Percentiles rank a stretch among this genome's conserved stretches.
phyloP scores from a whole-genome alignment of 352 stramenopile genomes.

The Globisporangium solare region DNA sequence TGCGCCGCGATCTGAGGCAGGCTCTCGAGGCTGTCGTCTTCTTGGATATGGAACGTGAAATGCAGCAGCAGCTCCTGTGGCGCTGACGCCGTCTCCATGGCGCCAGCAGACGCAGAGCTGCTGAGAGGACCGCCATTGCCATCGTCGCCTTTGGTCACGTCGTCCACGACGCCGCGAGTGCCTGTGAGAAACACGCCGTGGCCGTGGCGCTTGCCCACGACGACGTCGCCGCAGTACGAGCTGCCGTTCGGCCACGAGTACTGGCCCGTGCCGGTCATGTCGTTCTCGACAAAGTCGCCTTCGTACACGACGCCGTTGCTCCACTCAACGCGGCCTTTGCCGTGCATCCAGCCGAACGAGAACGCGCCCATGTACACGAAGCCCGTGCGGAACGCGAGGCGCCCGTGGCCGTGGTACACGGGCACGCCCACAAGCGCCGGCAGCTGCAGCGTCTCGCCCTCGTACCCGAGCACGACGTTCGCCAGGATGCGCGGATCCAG shows the following conservation, averaged over 20 bases:
- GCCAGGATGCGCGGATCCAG: conserved; percentile 58
- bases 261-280: conserved; percentile 50
- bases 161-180: conserved; percentile 17
- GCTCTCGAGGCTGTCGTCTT: conserved; percentile 4
- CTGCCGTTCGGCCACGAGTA: conserved; percentile 84
- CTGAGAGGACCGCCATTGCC: not conserved
- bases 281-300: conserved; percentile 68
- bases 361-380: conserved; percentile 72
- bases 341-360: conserved; percentile 66
- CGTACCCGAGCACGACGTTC: conserved; percentile 43
- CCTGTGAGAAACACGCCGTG: conserved; percentile 56
- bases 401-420: conserved; percentile 59
- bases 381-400: conserved; percentile 51
- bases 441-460: conserved; percentile 40
- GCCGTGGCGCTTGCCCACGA: conserved; percentile 66
- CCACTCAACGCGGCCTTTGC: conserved; percentile 64
- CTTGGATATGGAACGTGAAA: conserved; percentile 24
- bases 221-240: conserved; percentile 71
- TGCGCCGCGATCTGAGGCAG: conserved; percentile 19
- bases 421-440: conserved; percentile 33
- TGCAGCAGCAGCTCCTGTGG: conserved; percentile 13
- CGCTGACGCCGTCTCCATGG: not conserved
- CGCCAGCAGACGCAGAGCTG: not conserved
- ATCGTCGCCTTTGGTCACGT: not conserved
- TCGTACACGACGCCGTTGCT: conserved; percentile 56